Base-by-base conservation (phyloP, 805 yeast species). In the Komagataella pastoris region DNA sequence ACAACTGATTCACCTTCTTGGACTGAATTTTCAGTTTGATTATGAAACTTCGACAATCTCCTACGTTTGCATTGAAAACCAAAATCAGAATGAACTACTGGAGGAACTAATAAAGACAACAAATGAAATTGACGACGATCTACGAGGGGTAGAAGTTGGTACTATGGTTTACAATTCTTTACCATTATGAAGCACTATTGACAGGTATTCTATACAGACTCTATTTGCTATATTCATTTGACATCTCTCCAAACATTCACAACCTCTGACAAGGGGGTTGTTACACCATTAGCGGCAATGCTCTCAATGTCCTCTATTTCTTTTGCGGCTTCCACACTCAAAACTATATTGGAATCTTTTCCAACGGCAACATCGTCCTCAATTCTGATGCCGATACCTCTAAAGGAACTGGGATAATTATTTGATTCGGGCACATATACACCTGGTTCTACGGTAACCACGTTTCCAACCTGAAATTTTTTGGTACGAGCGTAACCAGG, bases 401-500 rank as follows among this genome's bases (percentile, higher is more conserved):
- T 83, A 69, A 79, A 91, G 58, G 80, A 80, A 55, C 76, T 73
- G 19, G 99, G 98, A 75, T 83, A 91, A 53, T 70, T 72, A 51
- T 76, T 80, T 57, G 73, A 73, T 57, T 77, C 73, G 1, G 99
- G 98, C 47, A 95, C 77, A 63, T 93, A 93, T 24, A 93, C 75
- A 24, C 99, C 99, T 0, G 99, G 99, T 64, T 95, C 99, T 21
- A 95, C 80, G 1, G 99, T 93, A 49, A 93, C 73, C 3, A 91
- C 97, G 62, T 88, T 95, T 19, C 90, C 90, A 18, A 72, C 70
- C 48, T 66, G 67, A 48, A 93, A 63, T 36, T 69, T 68, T 19
- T 74, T 72, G 52, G 69, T 70, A 55, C 88, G 73, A 3, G 91
- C 76, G 45, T 73, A 74, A 2, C 73, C 65, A 3, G 95, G 95